These are phyloP conservation scores for Gracilaria gracilis DNA, from an alignment of 23 red algal species.

Conservation along the genomic window DNA sequence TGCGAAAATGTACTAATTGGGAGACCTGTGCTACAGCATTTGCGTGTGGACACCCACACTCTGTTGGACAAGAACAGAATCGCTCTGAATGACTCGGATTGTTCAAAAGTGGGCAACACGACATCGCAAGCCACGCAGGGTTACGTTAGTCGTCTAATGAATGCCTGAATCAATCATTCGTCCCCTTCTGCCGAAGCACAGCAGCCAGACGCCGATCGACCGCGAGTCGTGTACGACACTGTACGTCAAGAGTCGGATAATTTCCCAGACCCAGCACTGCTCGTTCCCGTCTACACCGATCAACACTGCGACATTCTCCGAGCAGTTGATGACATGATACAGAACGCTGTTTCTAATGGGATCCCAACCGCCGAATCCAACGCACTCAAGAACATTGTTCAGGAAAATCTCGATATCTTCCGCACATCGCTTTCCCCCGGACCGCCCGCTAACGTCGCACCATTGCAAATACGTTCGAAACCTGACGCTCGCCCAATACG, in stretches of 20 bases:
- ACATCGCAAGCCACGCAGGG: not conserved
- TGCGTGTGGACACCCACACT: slow-evolving; percentile 43
- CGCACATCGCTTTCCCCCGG: not conserved
- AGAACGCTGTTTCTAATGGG: slow-evolving; percentile 21
- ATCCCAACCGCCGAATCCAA: not conserved
- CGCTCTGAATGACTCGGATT: slow-evolving; percentile 49
- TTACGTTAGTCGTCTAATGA: slow-evolving; percentile 31
- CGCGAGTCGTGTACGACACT: slow-evolving; percentile 37
- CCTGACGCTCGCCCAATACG: not conserved
- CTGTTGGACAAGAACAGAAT: slow-evolving; percentile 38
- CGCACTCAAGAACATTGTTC: slow-evolving; percentile 10
- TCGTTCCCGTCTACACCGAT: slow-evolving; percentile 34
- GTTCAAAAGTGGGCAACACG: slow-evolving; percentile 46
- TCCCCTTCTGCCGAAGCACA: not conserved
- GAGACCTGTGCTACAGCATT: slow-evolving; percentile 30
- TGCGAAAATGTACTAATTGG: slow-evolving; percentile 44
- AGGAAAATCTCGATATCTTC: not conserved
- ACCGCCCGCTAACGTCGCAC: not conserved
- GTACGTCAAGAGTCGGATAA: not conserved
- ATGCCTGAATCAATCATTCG: not conserved
- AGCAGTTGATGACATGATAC: slow-evolving; percentile 3
- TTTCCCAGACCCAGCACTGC: slow-evolving; percentile 42
- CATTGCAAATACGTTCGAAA: not conserved
- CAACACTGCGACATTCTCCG: slow-evolving; percentile 25
- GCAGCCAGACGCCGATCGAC: not conserved